phyloP scores from a whole-genome alignment of 2,329 filamentous ascomycete species.

The Penicillium sp. region DNA sequence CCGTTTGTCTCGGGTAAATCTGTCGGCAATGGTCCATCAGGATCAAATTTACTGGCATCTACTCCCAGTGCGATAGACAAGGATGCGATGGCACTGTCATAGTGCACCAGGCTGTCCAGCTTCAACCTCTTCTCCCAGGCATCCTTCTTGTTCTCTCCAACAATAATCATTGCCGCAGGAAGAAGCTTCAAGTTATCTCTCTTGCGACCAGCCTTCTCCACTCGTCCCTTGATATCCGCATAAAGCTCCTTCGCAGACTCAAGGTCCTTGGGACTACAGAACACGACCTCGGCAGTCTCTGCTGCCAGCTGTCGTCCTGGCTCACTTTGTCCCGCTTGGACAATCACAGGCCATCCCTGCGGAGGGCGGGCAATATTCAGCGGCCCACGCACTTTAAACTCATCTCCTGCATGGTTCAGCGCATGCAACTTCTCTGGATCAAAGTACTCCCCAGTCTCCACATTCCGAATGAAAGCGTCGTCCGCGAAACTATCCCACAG shows the following conservation, averaged over 20 bases:
- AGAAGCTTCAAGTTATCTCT: slow-evolving; percentile 56
- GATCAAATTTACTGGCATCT: slow-evolving; percentile 55
- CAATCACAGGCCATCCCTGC: slow-evolving; percentile 61
- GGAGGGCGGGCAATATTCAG: slow-evolving; percentile 58
- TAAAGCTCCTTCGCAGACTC: slow-evolving; percentile 54
- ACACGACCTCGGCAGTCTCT: slow-evolving; percentile 59
- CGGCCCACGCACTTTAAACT: slow-evolving; percentile 53
- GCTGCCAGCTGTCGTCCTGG: slow-evolving; percentile 57
- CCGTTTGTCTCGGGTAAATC: slow-evolving; percentile 60
- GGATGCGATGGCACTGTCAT: slow-evolving; percentile 59
- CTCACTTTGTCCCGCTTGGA: slow-evolving; percentile 60
- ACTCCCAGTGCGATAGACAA: slow-evolving; percentile 54
- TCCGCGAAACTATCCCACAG: slow-evolving; percentile 62
- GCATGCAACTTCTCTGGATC: slow-evolving; percentile 59
- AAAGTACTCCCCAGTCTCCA: slow-evolving; percentile 53
- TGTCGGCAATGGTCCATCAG: slow-evolving; percentile 53
- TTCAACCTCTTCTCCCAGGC: slow-evolving; percentile 54
- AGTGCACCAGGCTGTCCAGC: slow-evolving; percentile 58
- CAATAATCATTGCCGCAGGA: slow-evolving; percentile 56
- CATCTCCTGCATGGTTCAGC: slow-evolving; percentile 56
- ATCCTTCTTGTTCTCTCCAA: slow-evolving; percentile 56
- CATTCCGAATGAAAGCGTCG: slow-evolving; percentile 57
- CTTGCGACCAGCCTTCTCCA: slow-evolving; percentile 50
- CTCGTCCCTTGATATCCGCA: slow-evolving; percentile 56
- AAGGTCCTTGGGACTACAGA: slow-evolving; percentile 55